Evolutionary conservation across 805 yeast genomes (phyloP), one percentile per base, ranked within the genome.

Genomic region (Millerozyma miso): DNA sequence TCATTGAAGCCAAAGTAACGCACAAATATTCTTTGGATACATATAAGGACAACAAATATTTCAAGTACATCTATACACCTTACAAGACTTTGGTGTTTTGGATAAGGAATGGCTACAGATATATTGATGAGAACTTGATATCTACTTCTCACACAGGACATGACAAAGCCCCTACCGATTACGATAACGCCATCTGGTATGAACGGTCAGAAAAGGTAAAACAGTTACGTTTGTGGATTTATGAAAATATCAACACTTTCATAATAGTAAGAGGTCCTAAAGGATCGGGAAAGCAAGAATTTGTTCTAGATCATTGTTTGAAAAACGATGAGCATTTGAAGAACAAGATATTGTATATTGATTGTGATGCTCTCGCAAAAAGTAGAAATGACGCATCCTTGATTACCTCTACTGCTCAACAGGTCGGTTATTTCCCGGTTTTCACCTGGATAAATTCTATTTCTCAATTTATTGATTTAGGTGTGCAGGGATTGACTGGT

Each of bases 221-320:
- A 44, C 88, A 85, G 49, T 56, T 93, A 43, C 76, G 74, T 50
- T 67, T 85, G 51, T 86, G 95, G 93, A 67, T 93, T 4, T 81
- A 80, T 44, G 99, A 93, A 60, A 90, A 89, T 48, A 81, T 82
- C n/a, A 83, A 85, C 59, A 88, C 97, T 1, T 93, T 89, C 58
- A 89, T 91, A 19, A 80, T 93, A 3, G 81, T 93, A 2, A 79
- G 83, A 48, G 99, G 99, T 10, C 98, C 99, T 4, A 76, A 88
- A 50, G 99, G 99, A 4, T 81, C 95, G n/a, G 99, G 98, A 17
- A 91, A 93, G 54, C 77, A 81, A 46, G 91, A 82, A 46, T 66
- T 88, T 46, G 89, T 91, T 3, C 64, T 83, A 56, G 80, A 80
- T 35, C 80, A 83, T 54, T 81, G 85, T 1, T 68, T 88, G 36